Evolutionary conservation across 1,284 basidiomycete species (phyloP), one percentile per base, ranked within the genome.

Genomic region (Hymenochaete sp.): DNA sequence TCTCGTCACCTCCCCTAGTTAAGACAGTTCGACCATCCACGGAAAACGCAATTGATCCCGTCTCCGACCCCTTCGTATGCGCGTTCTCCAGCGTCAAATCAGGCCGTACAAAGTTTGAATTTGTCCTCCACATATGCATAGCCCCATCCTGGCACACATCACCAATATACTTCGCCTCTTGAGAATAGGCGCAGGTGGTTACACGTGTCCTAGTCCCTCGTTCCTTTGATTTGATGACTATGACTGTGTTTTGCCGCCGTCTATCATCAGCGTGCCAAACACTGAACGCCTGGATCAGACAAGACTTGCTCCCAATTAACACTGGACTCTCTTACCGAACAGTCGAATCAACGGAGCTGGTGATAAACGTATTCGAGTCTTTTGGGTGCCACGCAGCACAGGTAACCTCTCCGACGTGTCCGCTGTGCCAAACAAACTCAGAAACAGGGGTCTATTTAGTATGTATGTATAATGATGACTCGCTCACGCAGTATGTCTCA

Each of bases 141-240:
- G 90, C 81, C 4, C 96, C 96, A 61, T 98, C 96, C 51, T 84
- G 60, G 55, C 92, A 93, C 21, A 79, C 90, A 53, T 84, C 91
- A 44, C 82, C 85, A 53, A 97, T 91, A 54, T 83, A 65, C 53
- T 73, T 82, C 25, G 87, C 93, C 63, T 97, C 92, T 11, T 73
- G 74, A 40, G 86, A 90, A 66, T 92, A 96, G 16, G 78, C 77
- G 58, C 91, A 93, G 3, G 84, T 65, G 4, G 86, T 89, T 11
- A 98, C 84, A 59, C 92, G 93, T 9, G 95, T 98, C 52, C 93
- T 75, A 13, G 89, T 84, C n/a, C 96, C 96, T 40, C 93, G 73
- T 55, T 95, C 91, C 62, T 95, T 97, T 14, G 90, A 93, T 64
- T 93, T 95, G 54, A 97, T 86, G 8, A 97, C 92, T 54, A 98